Evolutionary conservation across 352 stramenopile species (phyloP), one percentile per base, ranked within the genome.

Genomic region (Pythium monospermum): DNA sequence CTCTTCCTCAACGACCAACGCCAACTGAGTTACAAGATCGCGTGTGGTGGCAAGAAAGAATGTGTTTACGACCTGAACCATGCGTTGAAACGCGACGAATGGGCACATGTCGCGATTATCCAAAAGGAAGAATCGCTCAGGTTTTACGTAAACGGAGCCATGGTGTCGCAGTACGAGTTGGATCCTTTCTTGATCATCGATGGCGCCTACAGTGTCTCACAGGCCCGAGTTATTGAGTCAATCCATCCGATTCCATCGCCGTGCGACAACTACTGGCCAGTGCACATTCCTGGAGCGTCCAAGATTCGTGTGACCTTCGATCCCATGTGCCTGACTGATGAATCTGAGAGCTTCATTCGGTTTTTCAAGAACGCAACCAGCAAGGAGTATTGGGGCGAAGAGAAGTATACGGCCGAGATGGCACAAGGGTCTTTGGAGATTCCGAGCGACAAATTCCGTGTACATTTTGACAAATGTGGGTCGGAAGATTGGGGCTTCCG

Each of bases 261-360:
- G 11, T 52, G 68, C 4, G 76, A 87, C 52, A 69, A 83, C 53
- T 91, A 88, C 40, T 89, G 69, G 45, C 66, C 76, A 15, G 61
- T 93, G 22, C 72, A 83, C 27, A 82, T 91, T 58, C 79, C 77
- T 18, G 73, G 76, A 3, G 80, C 83, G 18, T 64, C 60, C 3
- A 85, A 72, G 32, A 85, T 93, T 56, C 76, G 76, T 16, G 64
- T 93, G 4, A 88, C 66, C 0, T 91, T 93, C 58, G 80, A 93
- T 55, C 67, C 73, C 11, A 45, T 88, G 26, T 87, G 66, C 38
- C 72, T 89, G 22, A 71, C 88, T 39, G 70, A 85, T 22, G 57
- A 69, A 18, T 68, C 69, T 0, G 73, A 61, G 1, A 76, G 76
- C 0, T 88, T 76, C 54, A 75, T 91, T 32, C 75, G 76, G 0